Percentiles rank a stretch among this genome's conserved stretches.
These are phyloP conservation scores for Hyaloperonospora brassicae DNA, from an alignment of 352 stramenopile species.

Conservation along the genomic window DNA sequence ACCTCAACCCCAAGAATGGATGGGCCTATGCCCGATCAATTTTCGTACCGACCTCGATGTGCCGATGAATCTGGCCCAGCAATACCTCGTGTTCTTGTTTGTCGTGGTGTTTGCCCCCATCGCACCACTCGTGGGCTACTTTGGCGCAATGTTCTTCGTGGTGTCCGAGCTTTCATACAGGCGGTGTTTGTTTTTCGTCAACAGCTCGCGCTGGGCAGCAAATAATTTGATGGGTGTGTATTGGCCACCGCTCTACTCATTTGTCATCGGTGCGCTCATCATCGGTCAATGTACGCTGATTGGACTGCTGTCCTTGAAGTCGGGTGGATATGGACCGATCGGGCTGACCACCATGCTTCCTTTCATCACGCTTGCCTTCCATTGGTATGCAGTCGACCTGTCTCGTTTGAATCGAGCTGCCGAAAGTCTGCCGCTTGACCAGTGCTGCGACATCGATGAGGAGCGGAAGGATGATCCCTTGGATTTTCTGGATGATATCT, in stretches of 20 bases:
- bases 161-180: slow-evolving; percentile 64
- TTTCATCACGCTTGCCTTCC: slow-evolving; percentile 49
- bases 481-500: slow-evolving; percentile 58
- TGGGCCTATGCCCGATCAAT: slow-evolving; percentile 47
- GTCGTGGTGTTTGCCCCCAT: slow-evolving; percentile 67
- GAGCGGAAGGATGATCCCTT: slow-evolving; percentile 43
- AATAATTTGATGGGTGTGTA: slow-evolving; percentile 56
- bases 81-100: slow-evolving; percentile 68
- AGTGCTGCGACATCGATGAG: slow-evolving; percentile 58
- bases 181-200: slow-evolving; percentile 62
- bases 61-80: slow-evolving; percentile 49
- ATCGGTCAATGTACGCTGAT: slow-evolving; percentile 60
- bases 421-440: slow-evolving; percentile 49
- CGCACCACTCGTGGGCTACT: slow-evolving; percentile 58
- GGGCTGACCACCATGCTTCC: slow-evolving; percentile 36
- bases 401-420: slow-evolving; percentile 39
- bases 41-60: slow-evolving; percentile 46
- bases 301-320: slow-evolving; percentile 60
- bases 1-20: slow-evolving; percentile 40
- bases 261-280: slow-evolving; percentile 50
- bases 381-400: slow-evolving; percentile 53
- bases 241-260: slow-evolving; percentile 63
- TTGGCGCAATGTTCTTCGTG: slow-evolving; percentile 55
- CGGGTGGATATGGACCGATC: slow-evolving; percentile 36
- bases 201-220: slow-evolving; percentile 44